These are phyloP conservation scores for Aureobasidium melanogenum DNA, from an alignment of 2,329 filamentous ascomycete species.

Conservation along the genomic window DNA sequence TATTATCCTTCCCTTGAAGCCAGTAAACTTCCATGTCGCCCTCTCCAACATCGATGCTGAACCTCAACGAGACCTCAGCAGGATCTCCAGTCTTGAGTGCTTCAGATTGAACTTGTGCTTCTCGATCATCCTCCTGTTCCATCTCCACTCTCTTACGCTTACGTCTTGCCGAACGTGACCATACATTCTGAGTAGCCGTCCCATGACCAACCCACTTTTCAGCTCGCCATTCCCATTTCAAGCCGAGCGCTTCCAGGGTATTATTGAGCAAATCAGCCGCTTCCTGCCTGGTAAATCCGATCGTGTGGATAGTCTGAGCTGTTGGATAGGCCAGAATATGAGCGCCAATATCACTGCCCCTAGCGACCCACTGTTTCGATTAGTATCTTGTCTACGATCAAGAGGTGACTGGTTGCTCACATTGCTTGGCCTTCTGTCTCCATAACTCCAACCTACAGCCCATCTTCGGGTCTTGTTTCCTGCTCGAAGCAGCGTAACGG, in stretches of 20 bases:
- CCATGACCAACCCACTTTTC: conserved; percentile 49
- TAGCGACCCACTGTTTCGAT: conserved; percentile 16
- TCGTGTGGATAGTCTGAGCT: conserved; percentile 35
- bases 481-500: conserved; percentile 70
- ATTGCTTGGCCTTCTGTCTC: conserved; percentile 53
- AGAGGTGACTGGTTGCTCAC: conserved; percentile 23
- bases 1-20: conserved; percentile 64
- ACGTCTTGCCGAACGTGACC: conserved; percentile 65
- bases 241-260: conserved; percentile 37
- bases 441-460: conserved; percentile 84
- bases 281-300: not conserved
- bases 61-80: conserved; percentile 26
- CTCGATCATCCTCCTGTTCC: not conserved
- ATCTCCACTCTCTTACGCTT: conserved; percentile 33
- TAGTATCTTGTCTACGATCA: not conserved
- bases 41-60: conserved; percentile 30
- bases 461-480: conserved; percentile 73
- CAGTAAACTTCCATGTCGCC: conserved; percentile 49
- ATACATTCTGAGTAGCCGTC: conserved; percentile 62
- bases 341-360: conserved; percentile 22
- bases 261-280: not conserved
- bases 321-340: conserved; percentile 38
- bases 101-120: not conserved
- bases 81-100: not conserved
- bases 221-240: conserved; percentile 58